A percentile compares a stretch with the other conserved stretches of the same genome.
Evolutionary conservation across 1,284 basidiomycete genomes (phyloP).

Genomic region (Trichosporon asahii): DNA sequence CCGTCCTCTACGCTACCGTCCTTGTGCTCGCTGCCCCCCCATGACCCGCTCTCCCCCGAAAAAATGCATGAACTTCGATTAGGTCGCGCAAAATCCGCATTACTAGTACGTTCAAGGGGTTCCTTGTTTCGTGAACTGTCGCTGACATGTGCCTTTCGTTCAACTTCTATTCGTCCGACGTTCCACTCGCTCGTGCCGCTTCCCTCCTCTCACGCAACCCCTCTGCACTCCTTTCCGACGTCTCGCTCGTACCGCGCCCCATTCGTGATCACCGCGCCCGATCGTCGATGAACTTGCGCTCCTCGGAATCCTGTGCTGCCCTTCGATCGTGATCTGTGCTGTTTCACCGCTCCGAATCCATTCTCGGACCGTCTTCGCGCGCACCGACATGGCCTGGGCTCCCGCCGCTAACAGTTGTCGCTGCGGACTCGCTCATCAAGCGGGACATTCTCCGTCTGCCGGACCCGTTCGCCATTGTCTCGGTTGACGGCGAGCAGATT

Average conservation of each 20-base stretch:
- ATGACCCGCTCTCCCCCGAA: neutral
- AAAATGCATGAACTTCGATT: neutral
- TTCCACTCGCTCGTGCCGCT: neutral
- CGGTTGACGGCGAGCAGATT: constrained; percentile 90
- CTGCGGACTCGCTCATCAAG: constrained; percentile 82
- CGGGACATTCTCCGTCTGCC: constrained; percentile 87
- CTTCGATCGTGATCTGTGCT: neutral
- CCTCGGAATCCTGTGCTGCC: neutral
- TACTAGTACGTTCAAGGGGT: constrained; percentile 27
- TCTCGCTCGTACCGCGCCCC: neutral
- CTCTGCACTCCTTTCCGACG: neutral
- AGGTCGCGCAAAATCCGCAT: constrained; percentile 36
- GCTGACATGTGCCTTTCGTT: constrained; percentile 13
- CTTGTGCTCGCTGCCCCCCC: neutral
- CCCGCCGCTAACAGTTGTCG: constrained; percentile 63
- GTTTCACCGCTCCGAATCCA: constrained; percentile 7
- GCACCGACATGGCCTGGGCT: neutral
- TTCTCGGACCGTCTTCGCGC: neutral
- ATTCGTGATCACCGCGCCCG: neutral
- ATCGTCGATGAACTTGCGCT: neutral
- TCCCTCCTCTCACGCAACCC: neutral
- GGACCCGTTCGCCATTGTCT: constrained; percentile 91
- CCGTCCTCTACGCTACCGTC: neutral
- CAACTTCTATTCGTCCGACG: neutral
- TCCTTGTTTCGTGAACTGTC: neutral